A percentile compares a stretch with the other conserved stretches of the same genome.
Conservation (phyloP, 176 grass and related monocot species). For the Carex scoparia region DNA sequence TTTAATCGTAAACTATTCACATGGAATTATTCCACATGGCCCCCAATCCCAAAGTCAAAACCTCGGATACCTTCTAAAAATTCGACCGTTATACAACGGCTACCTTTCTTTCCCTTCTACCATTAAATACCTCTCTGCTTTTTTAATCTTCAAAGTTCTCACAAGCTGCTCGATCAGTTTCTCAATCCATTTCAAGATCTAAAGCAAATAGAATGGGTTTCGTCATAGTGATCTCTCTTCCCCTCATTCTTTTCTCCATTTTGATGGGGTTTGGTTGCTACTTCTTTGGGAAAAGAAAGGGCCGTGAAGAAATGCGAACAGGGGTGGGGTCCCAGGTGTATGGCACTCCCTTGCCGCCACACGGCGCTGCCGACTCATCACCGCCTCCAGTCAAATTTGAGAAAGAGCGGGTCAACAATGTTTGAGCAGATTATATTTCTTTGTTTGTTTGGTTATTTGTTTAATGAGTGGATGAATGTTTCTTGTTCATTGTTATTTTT, state of each 20-base stretch:
- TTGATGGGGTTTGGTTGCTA: constrained; percentile 41
- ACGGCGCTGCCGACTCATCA: not conserved
- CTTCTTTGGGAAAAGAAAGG: constrained; percentile 30
- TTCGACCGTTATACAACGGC: constrained; percentile 31
- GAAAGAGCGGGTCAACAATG: not conserved
- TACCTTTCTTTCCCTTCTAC: not conserved
- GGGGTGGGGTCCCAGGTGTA: constrained; percentile 34
- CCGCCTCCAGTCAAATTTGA: not conserved
- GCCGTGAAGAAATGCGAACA: constrained; percentile 25
- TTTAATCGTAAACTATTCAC: not conserved
- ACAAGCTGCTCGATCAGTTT: not conserved
- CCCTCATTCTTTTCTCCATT: constrained; percentile 30
- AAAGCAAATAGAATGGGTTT: constrained; percentile 32
- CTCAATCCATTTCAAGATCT: not conserved
- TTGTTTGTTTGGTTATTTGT: constrained; percentile 9
- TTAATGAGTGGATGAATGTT: constrained; percentile 8
- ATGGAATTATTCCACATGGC: not conserved
- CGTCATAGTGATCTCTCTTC: constrained; percentile 35
- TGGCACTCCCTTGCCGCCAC: constrained; percentile 22
- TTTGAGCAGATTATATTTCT: constrained; percentile 17
- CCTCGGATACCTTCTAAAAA: not conserved
- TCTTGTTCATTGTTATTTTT: constrained; percentile 20
- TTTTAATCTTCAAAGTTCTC: not conserved
- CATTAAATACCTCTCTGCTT: not conserved
- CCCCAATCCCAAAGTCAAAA: constrained; percentile 15